A percentile compares a stretch with the other conserved stretches of the same genome.
Evolutionary conservation across 306 rosid species (phyloP).

Genomic region (Ziziphus jujuba): DNA sequence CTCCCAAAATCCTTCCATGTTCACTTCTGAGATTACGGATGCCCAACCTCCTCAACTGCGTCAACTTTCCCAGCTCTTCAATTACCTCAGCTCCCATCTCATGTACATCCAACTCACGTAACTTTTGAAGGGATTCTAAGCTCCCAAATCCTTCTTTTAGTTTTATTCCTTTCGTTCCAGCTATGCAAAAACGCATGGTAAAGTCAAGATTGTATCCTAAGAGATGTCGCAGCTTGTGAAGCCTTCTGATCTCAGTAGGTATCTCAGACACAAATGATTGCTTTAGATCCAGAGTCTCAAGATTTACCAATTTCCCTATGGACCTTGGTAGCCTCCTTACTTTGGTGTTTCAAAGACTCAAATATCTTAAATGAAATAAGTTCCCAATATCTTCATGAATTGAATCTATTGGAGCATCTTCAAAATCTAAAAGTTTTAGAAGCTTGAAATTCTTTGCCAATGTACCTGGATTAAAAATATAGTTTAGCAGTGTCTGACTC

Average conservation of each 20-base stretch:
- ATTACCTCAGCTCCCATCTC: slow-evolving; percentile 2
- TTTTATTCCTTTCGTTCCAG: too few relatives aligned
- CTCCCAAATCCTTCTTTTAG: too few relatives aligned
- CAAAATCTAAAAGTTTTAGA: slow-evolving; percentile 11
- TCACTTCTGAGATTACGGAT: slow-evolving; percentile 15
- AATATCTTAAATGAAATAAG: slow-evolving; percentile 11
- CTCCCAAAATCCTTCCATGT: slow-evolving; percentile 6
- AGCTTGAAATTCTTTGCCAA: not conserved
- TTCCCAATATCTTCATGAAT: slow-evolving; percentile 9
- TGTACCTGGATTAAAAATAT: not conserved
- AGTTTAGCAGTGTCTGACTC: too few relatives aligned
- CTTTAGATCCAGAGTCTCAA: too few relatives aligned
- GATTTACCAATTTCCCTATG: too few relatives aligned
- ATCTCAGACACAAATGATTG: too few relatives aligned
- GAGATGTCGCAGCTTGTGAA: slow-evolving; percentile 13
- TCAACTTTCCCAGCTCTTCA: slow-evolving; percentile 23
- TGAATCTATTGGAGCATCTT: slow-evolving; percentile 6
- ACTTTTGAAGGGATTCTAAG: not conserved
- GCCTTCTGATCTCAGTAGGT: not conserved
- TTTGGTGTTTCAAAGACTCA: not conserved
- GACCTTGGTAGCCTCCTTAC: too few relatives aligned
- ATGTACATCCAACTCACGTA: not conserved
- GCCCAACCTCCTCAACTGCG: slow-evolving; percentile 26
- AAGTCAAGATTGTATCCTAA: not conserved
- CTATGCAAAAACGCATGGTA: not conserved